These are phyloP conservation scores for Lachancea sp. DNA, from an alignment of 805 yeast species.

Conservation along the genomic window DNA sequence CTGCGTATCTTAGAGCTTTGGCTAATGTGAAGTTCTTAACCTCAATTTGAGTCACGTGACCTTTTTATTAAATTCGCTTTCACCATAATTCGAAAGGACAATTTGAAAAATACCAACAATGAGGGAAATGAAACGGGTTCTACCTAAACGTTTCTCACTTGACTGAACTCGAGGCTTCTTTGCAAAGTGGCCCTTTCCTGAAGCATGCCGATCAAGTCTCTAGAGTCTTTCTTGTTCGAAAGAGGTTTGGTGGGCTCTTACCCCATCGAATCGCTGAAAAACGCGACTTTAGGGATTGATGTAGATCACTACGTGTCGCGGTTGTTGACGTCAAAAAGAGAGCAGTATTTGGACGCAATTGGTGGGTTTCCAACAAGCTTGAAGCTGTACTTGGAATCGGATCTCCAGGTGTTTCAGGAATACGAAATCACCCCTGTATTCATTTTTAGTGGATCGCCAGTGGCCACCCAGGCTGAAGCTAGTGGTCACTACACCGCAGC, in stretches of 20 bases:
- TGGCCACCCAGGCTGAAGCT: conserved; percentile 30
- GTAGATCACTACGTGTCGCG: conserved; percentile 71
- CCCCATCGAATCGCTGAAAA: conserved; percentile 58
- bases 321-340: conserved; percentile 54
- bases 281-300: conserved; percentile 75
- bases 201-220: conserved; percentile 42
- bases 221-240: conserved; percentile 66
- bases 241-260: conserved; percentile 52
- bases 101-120: not conserved
- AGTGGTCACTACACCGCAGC: conserved; percentile 23
- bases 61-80: too few species aligned
- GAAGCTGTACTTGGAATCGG: conserved; percentile 49
- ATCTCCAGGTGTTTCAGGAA: conserved; percentile 53
- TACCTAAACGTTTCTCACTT: not conserved
- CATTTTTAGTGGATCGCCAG: conserved; percentile 64
- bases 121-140: not conserved
- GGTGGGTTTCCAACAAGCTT: conserved; percentile 76
- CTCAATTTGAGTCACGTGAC: too few species aligned
- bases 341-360: conserved; percentile 64
- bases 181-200: too few species aligned
- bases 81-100: too few species aligned
- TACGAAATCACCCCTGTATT: conserved; percentile 70
- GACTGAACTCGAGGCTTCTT: too few species aligned
- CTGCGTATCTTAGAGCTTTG: too few species aligned
- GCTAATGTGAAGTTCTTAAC: too few species aligned